Percentiles rank a stretch among this genome's conserved stretches.
Conservation (phyloP, 2,329 filamentous ascomycete genomes). For the Scytalidium sp. region DNA sequence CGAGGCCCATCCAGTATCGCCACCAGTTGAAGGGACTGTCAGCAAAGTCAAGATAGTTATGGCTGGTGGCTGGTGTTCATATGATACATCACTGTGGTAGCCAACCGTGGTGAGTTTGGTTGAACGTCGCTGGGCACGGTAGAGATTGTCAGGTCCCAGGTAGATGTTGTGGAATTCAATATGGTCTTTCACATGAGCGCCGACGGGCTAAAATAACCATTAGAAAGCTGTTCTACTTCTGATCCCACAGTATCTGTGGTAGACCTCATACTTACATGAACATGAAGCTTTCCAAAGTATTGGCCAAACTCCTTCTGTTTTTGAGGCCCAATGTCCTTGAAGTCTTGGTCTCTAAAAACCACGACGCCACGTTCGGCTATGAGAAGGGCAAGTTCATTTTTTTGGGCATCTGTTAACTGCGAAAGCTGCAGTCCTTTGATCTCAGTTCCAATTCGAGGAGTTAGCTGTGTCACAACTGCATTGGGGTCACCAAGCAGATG, state of each 20-base stretch:
- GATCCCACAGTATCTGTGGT: too few relatives aligned
- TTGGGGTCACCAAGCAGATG: constrained; percentile 70
- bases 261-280: constrained; percentile 62
- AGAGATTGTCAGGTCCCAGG: constrained; percentile 42
- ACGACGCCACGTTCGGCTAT: constrained; percentile 32
- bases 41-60: constrained; percentile 84
- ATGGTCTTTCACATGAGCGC: constrained; percentile 38
- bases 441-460: constrained; percentile 32
- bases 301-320: constrained; percentile 64
- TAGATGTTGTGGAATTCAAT: constrained; percentile 46
- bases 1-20: constrained; percentile 78
- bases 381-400: constrained; percentile 34
- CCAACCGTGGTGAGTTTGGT: constrained; percentile 62
- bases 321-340: constrained; percentile 61
- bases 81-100: constrained; percentile 85
- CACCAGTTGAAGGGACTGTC: constrained; percentile 72
- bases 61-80: constrained; percentile 80
- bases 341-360: constrained; percentile 42
- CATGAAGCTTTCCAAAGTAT: constrained; percentile 77
- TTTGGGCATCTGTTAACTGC: constrained; percentile 29
- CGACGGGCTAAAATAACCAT: constrained; percentile 41
- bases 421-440: constrained; percentile 32
- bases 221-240: constrained; percentile 56
- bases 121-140: constrained; percentile 31
- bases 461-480: constrained; percentile 23